A percentile compares a stretch with the other conserved stretches of the same genome.
Conservation (phyloP, 495 filamentous ascomycete genomes). For the Daldinia grandis region DNA sequence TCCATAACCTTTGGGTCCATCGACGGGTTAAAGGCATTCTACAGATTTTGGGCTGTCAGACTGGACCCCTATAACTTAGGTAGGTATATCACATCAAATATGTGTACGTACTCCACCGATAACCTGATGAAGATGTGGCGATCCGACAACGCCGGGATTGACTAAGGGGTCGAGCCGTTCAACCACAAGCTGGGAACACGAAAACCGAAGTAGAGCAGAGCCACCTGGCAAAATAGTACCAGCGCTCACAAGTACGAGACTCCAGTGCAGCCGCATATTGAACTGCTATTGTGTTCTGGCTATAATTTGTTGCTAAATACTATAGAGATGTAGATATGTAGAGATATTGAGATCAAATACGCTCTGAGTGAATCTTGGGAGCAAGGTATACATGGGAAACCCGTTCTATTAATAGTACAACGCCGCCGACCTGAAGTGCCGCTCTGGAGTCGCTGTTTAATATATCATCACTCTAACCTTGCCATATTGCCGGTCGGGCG, state of each 20-base stretch:
- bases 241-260: background rate
- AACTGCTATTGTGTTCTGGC: background rate
- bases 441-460: slow-evolving; percentile 13
- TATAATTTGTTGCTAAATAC: background rate
- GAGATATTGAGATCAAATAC: background rate
- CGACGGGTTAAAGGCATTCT: slow-evolving; percentile 49
- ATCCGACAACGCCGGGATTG: slow-evolving; percentile 46
- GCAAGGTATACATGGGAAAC: background rate
- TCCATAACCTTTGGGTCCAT: slow-evolving; percentile 45
- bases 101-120: slow-evolving; percentile 45
- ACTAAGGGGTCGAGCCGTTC: slow-evolving; percentile 48
- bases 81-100: background rate
- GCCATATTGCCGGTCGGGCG: slow-evolving; percentile 22
- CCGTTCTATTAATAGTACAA: slow-evolving; percentile 3
- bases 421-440: slow-evolving; percentile 16
- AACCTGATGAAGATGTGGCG: slow-evolving; percentile 48
- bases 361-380: background rate
- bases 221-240: slow-evolving; percentile 6
- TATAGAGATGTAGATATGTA: too few relatives aligned
- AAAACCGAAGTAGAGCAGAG: slow-evolving; percentile 41
- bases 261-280: slow-evolving; percentile 27
- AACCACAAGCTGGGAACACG: slow-evolving; percentile 49
- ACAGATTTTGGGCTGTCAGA: background rate
- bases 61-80: background rate
- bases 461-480: slow-evolving; percentile 36